These are phyloP conservation scores for Plasmodium adleri DNA, from an alignment of 169 alveolate species.

Conservation along the genomic window DNA sequence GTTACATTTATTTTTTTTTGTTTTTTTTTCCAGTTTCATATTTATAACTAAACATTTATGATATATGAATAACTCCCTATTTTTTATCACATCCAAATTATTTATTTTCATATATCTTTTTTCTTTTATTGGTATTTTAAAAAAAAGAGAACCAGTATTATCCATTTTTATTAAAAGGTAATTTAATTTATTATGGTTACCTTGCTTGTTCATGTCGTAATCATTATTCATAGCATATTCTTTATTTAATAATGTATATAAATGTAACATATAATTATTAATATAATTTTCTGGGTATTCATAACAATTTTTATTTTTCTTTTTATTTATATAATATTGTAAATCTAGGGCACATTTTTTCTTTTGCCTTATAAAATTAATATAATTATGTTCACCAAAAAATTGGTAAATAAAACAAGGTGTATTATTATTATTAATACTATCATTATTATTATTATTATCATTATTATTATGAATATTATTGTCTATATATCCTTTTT, in stretches of 20 bases:
- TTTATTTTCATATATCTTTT: conserved; percentile 36
- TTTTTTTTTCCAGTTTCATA: conserved; percentile 11
- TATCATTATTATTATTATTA: too few species aligned
- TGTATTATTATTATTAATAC: too few species aligned
- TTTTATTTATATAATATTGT: conserved; percentile 33
- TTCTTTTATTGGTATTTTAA: conserved; percentile 38
- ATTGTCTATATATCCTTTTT: too few species aligned
- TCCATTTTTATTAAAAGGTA: conserved; percentile 22
- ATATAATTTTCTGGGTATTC: conserved; percentile 13
- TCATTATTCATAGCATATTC: conserved; percentile 8
- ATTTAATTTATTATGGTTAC: not conserved
- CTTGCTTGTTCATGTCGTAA: not conserved
- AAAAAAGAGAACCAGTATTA: conserved; percentile 54
- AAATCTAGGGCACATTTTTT: conserved; percentile 40
- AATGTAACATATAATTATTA: conserved; percentile 21
- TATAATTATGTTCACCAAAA: not conserved
- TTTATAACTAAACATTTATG: conserved; percentile 32
- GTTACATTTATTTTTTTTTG: not conserved
- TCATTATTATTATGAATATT: too few species aligned
- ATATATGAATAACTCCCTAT: conserved; percentile 18
- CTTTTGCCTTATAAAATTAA: not conserved
- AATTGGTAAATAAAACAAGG: not conserved
- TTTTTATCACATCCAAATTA: conserved; percentile 4
- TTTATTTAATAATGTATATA: conserved; percentile 7
- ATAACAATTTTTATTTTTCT: not conserved